Conservation (phyloP, 352 stramenopile genomes). For the Globisporangium abappressorium region DNA sequence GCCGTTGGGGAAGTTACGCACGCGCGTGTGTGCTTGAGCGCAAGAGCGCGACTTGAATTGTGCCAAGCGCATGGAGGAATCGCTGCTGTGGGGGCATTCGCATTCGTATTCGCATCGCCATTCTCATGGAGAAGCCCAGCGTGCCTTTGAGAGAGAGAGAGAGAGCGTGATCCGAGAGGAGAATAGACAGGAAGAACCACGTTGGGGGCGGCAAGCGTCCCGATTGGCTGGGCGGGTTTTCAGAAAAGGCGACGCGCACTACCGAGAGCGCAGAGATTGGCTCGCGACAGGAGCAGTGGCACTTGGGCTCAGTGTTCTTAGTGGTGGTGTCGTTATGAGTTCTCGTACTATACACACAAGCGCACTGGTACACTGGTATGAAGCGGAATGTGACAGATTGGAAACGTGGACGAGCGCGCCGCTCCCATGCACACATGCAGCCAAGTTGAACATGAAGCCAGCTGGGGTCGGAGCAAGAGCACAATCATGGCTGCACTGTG, state of each 20-base stretch:
- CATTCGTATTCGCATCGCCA: background rate
- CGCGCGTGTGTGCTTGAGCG: background rate
- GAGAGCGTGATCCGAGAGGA: background rate
- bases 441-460: slow-evolving; percentile 7
- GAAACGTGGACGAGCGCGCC: background rate
- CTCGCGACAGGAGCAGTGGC: background rate
- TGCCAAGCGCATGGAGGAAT: background rate
- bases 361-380: too few species aligned
- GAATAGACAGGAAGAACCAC: background rate
- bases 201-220: background rate
- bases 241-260: background rate
- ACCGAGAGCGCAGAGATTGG: background rate
- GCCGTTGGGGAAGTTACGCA: slow-evolving; percentile 2
- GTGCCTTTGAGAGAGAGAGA: background rate
- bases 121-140: background rate
- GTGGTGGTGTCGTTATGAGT: too few species aligned
- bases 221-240: slow-evolving; percentile 3
- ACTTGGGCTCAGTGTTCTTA: background rate
- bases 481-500: background rate
- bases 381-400: too few species aligned
- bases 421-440: background rate
- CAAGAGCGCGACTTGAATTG: background rate
- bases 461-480: background rate
- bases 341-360: too few species aligned
- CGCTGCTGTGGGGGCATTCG: background rate